These are phyloP conservation scores for Tolypocladium album DNA, from an alignment of 2,329 filamentous ascomycete species.

Conservation along the genomic window DNA sequence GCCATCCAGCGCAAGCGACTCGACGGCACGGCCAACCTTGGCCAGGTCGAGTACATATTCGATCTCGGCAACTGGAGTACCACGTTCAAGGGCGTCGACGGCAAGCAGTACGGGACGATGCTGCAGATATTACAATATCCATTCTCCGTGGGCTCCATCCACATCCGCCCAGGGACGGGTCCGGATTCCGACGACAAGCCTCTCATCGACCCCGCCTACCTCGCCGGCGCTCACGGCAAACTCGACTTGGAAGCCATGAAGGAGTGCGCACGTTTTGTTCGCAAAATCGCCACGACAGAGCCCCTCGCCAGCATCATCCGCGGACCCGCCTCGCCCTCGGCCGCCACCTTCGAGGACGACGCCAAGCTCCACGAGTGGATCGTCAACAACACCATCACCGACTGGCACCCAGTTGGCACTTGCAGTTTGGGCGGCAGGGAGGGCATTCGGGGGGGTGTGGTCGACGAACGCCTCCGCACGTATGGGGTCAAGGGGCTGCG, in stretches of 20 bases:
- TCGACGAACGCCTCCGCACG: constrained; percentile 13
- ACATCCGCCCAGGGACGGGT: constrained; percentile 23
- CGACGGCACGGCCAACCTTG: constrained; percentile 18
- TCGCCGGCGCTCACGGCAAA: constrained; percentile 22
- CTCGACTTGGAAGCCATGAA: constrained; percentile 33
- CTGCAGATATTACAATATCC: constrained; percentile 41
- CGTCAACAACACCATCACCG: constrained; percentile 15
- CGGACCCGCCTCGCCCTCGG: constrained; percentile 12
- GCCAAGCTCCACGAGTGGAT: constrained; percentile 14
- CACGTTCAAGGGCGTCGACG: constrained; percentile 17
- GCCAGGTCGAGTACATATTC: constrained; percentile 38
- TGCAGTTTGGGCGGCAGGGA: constrained; percentile 20
- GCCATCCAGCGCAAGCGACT: constrained; percentile 22
- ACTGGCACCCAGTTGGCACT: constrained; percentile 29
- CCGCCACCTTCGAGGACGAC: constrained; percentile 7
- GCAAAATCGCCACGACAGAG: constrained; percentile 24
- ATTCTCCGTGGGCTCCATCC: constrained; percentile 35
- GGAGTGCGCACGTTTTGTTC: constrained; percentile 25
- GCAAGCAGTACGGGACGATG: constrained; percentile 36
- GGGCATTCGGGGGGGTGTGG: constrained; percentile 18
- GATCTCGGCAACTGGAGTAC: constrained; percentile 36
- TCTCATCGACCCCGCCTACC: constrained; percentile 31
- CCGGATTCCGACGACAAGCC: constrained; percentile 17
- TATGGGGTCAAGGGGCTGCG: constrained; percentile 12
- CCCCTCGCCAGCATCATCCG: constrained; percentile 27